A percentile compares a stretch with the other conserved stretches of the same genome.
phyloP scores from a whole-genome alignment of 2,329 filamentous ascomycete species.

The Aurifilum marmelostoma region DNA sequence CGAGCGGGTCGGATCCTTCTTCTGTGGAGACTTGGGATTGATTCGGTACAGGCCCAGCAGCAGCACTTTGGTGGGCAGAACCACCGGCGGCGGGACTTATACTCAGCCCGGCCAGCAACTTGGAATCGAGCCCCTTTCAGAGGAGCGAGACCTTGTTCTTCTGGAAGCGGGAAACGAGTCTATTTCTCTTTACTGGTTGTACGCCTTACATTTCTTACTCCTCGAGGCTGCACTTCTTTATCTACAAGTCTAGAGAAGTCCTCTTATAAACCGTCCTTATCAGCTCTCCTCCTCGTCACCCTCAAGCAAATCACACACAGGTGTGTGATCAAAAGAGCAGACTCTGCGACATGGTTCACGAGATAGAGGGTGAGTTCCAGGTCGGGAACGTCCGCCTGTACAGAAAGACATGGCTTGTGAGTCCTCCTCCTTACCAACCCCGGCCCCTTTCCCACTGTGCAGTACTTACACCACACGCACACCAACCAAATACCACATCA shows the following conservation, averaged over 20 bases:
- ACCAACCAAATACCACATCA: constrained; percentile 9
- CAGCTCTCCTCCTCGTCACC: background rate
- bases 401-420: constrained; percentile 63
- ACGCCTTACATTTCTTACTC: background rate
- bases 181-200: background rate
- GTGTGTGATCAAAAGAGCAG: background rate
- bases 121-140: background rate
- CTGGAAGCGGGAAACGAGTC: background rate
- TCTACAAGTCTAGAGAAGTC: background rate
- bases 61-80: background rate
- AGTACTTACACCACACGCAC: background rate
- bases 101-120: background rate
- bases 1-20: constrained; percentile 3
- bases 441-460: background rate
- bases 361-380: constrained; percentile 55
- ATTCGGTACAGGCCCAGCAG: background rate
- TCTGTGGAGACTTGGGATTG: background rate
- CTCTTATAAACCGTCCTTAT: too few relatives aligned
- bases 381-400: constrained; percentile 52
- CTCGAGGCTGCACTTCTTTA: background rate
- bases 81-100: background rate
- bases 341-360: constrained; percentile 42
- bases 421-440: constrained; percentile 33
- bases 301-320: background rate
- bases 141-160: background rate